Percentiles rank a stretch among this genome's conserved stretches.
phyloP scores from a whole-genome alignment of 129 eudicot genomes.

The Mikania micrantha region DNA sequence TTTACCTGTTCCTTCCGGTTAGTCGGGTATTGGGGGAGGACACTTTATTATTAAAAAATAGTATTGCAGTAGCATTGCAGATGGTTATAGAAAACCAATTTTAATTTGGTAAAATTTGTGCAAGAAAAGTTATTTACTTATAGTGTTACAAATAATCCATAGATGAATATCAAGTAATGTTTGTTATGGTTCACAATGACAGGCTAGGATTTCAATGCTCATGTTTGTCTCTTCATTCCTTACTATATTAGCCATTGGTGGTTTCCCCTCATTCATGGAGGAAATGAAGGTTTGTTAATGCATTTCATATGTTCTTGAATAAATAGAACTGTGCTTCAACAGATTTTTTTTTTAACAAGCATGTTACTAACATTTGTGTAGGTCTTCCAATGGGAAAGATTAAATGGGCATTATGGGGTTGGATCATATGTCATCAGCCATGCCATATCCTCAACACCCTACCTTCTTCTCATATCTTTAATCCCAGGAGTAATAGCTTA shows the following conservation, averaged over 20 bases:
- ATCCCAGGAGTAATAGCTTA: slow-evolving; percentile 49
- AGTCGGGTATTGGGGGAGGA: no score
- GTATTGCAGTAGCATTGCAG: no score
- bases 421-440: slow-evolving; percentile 47
- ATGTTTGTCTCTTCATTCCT: slow-evolving; percentile 63
- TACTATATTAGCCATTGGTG: slow-evolving; percentile 72
- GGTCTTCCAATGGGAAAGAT: slow-evolving; percentile 54
- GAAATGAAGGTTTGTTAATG: slow-evolving; percentile 60
- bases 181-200: slow-evolving; percentile 11
- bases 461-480: slow-evolving; percentile 34
- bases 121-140: no score
- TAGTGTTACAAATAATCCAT: not conserved
- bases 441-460: slow-evolving; percentile 52
- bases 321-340: not conserved
- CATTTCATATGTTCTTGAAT: not conserved
- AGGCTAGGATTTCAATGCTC: slow-evolving; percentile 66
- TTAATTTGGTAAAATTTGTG: no score
- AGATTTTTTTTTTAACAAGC: not conserved
- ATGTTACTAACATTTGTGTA: not conserved
- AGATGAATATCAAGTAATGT: not conserved
- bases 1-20: no score
- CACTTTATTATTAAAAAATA: no score
- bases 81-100: not conserved
- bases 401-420: slow-evolving; percentile 60
- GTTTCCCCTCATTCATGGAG: slow-evolving; percentile 85